Conservation (phyloP, 768 basidiomycete genomes). For the Leccinum rimulosum region DNA sequence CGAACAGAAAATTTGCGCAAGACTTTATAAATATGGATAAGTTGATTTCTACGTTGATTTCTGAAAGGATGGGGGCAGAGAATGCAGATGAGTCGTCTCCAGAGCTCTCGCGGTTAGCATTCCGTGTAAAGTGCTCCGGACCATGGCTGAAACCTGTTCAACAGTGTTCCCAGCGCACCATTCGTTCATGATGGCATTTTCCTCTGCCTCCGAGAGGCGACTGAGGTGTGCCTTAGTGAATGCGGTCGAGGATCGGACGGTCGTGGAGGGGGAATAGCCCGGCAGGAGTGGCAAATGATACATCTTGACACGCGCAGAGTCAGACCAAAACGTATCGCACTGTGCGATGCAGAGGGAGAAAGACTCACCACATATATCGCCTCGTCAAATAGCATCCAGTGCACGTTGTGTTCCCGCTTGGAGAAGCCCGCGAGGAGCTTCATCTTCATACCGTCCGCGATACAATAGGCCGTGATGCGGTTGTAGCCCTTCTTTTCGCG, state of each 20-base stretch:
- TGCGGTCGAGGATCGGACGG: conserved; percentile 79
- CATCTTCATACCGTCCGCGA: conserved; percentile 83
- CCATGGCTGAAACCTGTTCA: too few relatives aligned
- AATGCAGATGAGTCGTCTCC: too few relatives aligned
- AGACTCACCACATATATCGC: conserved; percentile 83
- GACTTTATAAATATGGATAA: too few relatives aligned
- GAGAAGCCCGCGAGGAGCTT: conserved; percentile 81
- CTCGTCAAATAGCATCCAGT: conserved; percentile 85
- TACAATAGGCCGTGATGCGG: conserved; percentile 85
- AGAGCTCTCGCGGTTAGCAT: too few relatives aligned
- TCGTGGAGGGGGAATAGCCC: conserved; percentile 83
- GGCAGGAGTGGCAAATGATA: conserved; percentile 90
- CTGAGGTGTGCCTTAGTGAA: conserved; percentile 58
- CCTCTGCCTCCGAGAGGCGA: conserved; percentile 83
- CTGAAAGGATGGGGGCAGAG: too few relatives aligned
- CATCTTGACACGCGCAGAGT: conserved; percentile 47
- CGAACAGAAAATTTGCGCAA: not conserved
- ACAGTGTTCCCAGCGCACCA: too few relatives aligned
- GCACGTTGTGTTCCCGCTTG: conserved; percentile 92
- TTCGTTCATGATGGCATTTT: conserved; percentile 42
- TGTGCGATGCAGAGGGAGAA: not conserved
- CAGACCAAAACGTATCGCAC: not conserved
- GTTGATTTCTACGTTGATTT: too few relatives aligned
- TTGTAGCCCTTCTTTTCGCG: conserved; percentile 77
- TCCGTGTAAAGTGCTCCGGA: too few relatives aligned